Conservation (phyloP, 1,284 basidiomycete genomes). For the Apiotrichum siamense region DNA sequence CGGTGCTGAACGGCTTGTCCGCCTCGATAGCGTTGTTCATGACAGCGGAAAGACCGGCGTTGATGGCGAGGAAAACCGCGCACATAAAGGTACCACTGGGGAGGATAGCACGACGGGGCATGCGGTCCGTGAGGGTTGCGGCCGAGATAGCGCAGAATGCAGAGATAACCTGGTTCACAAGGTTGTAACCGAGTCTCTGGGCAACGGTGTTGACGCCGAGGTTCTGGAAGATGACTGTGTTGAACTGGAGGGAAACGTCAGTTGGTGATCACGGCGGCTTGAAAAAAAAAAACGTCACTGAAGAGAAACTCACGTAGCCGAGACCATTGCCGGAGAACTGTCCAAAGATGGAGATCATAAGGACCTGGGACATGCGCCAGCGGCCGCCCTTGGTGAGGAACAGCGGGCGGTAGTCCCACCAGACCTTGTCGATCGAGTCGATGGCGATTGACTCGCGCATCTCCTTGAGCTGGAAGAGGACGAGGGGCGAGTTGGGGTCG, state of each 20-base stretch:
- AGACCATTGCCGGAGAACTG: conserved; percentile 53
- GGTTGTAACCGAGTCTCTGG: conserved; percentile 53
- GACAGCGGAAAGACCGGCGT: conserved; percentile 30
- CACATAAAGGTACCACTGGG: conserved; percentile 33
- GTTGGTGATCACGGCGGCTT: no score
- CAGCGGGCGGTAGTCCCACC: conserved; percentile 50
- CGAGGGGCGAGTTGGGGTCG: conserved; percentile 42
- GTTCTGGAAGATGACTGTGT: conserved; percentile 33
- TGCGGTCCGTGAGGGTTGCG: conserved; percentile 27
- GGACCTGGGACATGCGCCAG: conserved; percentile 35
- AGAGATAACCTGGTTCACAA: conserved; percentile 54
- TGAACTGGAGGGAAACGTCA: no score
- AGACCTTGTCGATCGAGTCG: conserved; percentile 59
- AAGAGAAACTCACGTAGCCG: conserved; percentile 42
- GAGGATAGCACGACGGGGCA: conserved; percentile 30
- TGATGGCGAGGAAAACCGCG: conserved; percentile 32
- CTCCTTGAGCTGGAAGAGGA: conserved; percentile 55
- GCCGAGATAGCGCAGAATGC: conserved; percentile 51
- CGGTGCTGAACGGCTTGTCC: neutral
- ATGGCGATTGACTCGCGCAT: conserved; percentile 54
- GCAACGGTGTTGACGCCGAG: conserved; percentile 26
- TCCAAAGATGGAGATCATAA: conserved; percentile 43
- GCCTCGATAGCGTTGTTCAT: conserved; percentile 8
- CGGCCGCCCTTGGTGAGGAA: conserved; percentile 28
- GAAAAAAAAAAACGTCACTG: neutral